These are phyloP conservation scores for Neurospora sp. DNA, from an alignment of 2,329 filamentous ascomycete species.

Conservation along the genomic window DNA sequence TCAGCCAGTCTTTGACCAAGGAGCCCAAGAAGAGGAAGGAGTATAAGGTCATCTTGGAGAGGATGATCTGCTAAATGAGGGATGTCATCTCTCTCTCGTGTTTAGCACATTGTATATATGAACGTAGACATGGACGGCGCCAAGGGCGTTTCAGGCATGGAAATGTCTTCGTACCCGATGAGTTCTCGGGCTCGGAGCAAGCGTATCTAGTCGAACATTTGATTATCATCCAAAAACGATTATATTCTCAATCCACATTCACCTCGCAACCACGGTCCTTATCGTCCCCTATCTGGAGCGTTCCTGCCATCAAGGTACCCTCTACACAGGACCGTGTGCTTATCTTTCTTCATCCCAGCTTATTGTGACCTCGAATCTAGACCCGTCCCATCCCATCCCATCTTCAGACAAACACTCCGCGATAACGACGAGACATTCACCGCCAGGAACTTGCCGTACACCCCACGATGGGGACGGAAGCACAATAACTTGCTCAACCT, in stretches of 20 bases:
- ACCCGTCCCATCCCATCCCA: background rate
- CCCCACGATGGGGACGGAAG: background rate
- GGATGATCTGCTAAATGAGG: slow-evolving; percentile 37
- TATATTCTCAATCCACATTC: background rate
- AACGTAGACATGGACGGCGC: background rate
- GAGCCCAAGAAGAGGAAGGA: slow-evolving; percentile 69
- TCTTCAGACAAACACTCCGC: no score
- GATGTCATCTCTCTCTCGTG: background rate
- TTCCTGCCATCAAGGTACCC: background rate
- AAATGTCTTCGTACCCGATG: background rate
- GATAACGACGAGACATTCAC: background rate
- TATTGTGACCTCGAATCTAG: background rate
- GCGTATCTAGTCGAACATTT: background rate
- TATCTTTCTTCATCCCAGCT: background rate
- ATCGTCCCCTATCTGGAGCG: background rate
- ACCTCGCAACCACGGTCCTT: background rate
- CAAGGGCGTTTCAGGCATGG: background rate
- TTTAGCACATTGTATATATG: background rate
- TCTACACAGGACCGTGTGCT: background rate
- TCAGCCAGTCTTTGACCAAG: slow-evolving; percentile 47
- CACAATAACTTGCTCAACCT: background rate
- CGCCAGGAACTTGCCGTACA: no score
- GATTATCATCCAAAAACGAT: background rate
- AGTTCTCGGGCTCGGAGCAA: background rate
- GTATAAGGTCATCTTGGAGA: slow-evolving; percentile 74